Evolutionary conservation across 1,284 basidiomycete species (phyloP), one percentile per base, ranked within the genome.

Genomic region (Salmacisia buchloeana): DNA sequence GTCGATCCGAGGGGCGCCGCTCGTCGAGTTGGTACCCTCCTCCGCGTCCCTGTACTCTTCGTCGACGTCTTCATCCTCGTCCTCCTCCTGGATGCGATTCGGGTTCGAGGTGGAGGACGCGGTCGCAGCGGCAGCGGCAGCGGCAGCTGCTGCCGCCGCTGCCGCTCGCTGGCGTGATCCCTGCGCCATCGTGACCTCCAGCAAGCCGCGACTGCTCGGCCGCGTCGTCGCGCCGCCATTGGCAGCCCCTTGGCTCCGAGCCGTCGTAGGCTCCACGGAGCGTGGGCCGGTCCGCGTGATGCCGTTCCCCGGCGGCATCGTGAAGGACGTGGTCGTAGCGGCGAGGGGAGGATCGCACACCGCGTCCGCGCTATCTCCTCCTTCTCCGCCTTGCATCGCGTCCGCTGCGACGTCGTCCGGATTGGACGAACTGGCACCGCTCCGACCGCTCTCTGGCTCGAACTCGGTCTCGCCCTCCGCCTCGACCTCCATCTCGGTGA

Each of bases 401-500:
- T n/a, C n/a, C n/a, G n/a, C n/a, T n/a, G n/a, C n/a, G n/a, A n/a
- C n/a, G n/a, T n/a, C n/a, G n/a, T n/a, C n/a, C n/a, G n/a, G n/a
- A n/a, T n/a, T n/a, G n/a, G n/a, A n/a, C n/a, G n/a, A n/a, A n/a
- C n/a, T n/a, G n/a, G n/a, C n/a, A n/a, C n/a, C n/a, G n/a, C n/a
- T n/a, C n/a, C n/a, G n/a, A n/a, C n/a, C n/a, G n/a, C 46, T 25
- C 23, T 49, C 46, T 27, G 21, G 23, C 18, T 49, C 46, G 18
- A n/a, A 9, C 36, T 38, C 36, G 36, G 7, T 38, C 36, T 38
- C 36, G 7, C 9, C 18, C 41, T 45, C 41, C 10, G 25, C 46
- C 5, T 49, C 46, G 23, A 49, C 46, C 46, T 49, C 46, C 46
- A 49, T 49, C 46, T 49, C n/a, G 5, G 46, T 49, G 7, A 49